Base-by-base conservation (phyloP, 805 yeast genomes). In the Schizosaccharomyces cryophilus region DNA sequence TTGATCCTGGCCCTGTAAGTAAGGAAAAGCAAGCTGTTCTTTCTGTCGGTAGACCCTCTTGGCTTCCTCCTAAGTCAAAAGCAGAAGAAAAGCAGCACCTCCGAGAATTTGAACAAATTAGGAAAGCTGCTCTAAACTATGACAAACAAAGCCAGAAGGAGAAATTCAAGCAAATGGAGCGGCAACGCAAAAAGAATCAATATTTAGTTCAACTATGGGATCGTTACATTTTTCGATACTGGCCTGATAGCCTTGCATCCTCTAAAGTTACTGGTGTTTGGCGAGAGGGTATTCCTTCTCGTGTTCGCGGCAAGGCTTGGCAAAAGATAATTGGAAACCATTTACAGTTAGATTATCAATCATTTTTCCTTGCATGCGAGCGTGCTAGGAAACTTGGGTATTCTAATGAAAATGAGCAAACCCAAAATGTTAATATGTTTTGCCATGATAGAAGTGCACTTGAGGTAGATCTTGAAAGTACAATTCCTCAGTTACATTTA, bases 21-120 rank as follows among this genome's bases (percentile, higher is more conserved):
- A 56, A 56, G 26, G 60, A 56, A 56, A 56, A 56, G 26, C 47
- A 56, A 35, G 38, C 60, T 15, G 60, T 40, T 56, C 45, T 56
- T 6, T 29, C 42, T 5, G 29, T 35, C n/a, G 47, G 47, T 7
- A 38, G 60, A 15, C 60, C 60, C 30, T 35, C 60, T 35, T 56
- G 60, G 60, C 47, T 56, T 26, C 60, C 60, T 19, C 60, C 60
- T 9, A 56, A 56, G 19, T 29, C 42, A 4, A 35, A 40, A 13
- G 60, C 19, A 17, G 60, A 56, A 35, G 60, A 56, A 35, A 24
- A 30, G 38, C 21, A 17, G 21, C 60, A 56, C 30, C n/a, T 56
- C 17, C 42, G 38, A n/a, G 60, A 56, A 21, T 56, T 38, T 56
- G 47, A 56, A 56, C 42, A 56, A 40, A 56, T 56, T 2, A 24